Evolutionary conservation across 306 rosid genomes (phyloP).

Genomic region (Vicia villosa): DNA sequence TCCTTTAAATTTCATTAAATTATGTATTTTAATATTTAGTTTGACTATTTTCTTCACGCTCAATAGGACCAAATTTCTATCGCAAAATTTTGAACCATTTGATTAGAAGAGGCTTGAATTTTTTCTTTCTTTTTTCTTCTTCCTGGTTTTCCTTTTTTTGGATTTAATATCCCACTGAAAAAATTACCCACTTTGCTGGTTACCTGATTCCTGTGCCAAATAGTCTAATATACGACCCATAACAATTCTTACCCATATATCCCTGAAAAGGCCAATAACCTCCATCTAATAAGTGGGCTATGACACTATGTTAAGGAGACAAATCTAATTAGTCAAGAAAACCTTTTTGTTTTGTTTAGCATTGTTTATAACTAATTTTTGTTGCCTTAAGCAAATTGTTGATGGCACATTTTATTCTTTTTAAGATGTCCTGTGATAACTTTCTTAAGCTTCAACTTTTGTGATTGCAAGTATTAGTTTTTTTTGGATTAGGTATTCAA

Average conservation of each 20-base stretch:
- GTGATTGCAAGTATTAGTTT: background rate
- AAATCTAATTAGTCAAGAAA: background rate
- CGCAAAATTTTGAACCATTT: slow-evolving; percentile 10
- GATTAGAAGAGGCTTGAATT: background rate
- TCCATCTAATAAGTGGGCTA: background rate
- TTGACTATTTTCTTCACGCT: slow-evolving; percentile 15
- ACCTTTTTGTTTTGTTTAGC: background rate
- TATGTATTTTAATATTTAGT: too few relatives aligned
- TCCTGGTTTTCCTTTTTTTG: background rate
- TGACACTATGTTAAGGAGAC: background rate
- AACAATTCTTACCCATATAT: background rate
- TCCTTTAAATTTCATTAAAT: background rate
- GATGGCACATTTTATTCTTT: background rate
- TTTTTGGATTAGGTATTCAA: background rate
- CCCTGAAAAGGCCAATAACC: background rate
- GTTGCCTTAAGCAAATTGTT: background rate
- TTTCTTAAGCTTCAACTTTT: too few relatives aligned
- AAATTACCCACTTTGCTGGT: slow-evolving; percentile 3
- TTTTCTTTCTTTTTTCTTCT: background rate
- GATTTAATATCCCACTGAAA: background rate
- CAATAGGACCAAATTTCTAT: background rate
- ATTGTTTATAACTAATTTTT: background rate
- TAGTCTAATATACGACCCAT: background rate
- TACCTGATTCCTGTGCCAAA: background rate
- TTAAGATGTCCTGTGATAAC: background rate